A percentile compares a stretch with the other conserved stretches of the same genome.
These are phyloP conservation scores for Solanum ahanhuiri DNA, from an alignment of 257 asterid species.

Conservation along the genomic window DNA sequence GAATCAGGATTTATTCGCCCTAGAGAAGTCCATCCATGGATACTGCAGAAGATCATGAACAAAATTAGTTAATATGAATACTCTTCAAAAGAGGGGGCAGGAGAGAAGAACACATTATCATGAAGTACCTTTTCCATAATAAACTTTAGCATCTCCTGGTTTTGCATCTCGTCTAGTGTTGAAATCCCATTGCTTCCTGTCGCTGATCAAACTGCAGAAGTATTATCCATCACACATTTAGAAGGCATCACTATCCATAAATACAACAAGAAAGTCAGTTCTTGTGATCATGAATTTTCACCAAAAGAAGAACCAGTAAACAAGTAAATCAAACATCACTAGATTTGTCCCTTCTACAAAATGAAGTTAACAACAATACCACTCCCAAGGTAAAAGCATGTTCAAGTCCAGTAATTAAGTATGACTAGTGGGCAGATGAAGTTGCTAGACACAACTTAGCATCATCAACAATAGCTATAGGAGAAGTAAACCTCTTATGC, in stretches of 20 bases:
- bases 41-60: conserved; percentile 33
- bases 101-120: background rate
- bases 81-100: background rate
- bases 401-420: background rate
- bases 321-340: background rate
- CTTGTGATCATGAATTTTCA: background rate
- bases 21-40: conserved; percentile 61
- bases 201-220: conserved; percentile 43
- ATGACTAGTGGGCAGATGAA: background rate
- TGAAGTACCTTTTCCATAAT: conserved; percentile 60
- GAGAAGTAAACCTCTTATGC: background rate
- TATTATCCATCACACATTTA: background rate
- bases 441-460: background rate
- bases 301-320: background rate
- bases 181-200: conserved; percentile 67
- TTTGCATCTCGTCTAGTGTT: conserved; percentile 59
- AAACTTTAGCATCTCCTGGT: conserved; percentile 52
- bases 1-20: conserved; percentile 34
- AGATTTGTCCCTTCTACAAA: background rate
- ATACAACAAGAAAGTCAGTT: background rate
- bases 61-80: background rate
- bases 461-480: background rate
- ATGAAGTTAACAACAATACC: background rate
- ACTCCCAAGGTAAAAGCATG: background rate
- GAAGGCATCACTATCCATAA: background rate